Percentiles rank a stretch among this genome's conserved stretches.
These are phyloP conservation scores for Ailanthus altissimus DNA, from an alignment of 345 rosid species.

Conservation along the genomic window DNA sequence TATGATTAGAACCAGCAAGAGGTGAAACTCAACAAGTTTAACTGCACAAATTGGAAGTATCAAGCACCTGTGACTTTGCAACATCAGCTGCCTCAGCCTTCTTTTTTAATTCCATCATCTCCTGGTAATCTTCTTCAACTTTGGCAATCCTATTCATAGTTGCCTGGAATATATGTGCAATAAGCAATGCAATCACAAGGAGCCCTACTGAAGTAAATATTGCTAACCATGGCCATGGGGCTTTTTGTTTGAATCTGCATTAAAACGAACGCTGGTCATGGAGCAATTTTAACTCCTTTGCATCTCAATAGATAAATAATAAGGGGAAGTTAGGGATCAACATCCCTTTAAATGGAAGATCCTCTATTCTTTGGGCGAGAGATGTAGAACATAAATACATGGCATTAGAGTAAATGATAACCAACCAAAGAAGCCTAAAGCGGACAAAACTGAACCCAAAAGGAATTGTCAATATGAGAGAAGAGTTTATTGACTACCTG, in stretches of 20 bases:
- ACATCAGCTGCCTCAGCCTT: slow-evolving; percentile 92
- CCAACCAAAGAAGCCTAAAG: neutral
- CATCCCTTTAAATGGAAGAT: slow-evolving; percentile 9
- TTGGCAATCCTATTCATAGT: slow-evolving; percentile 77
- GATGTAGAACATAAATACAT: neutral
- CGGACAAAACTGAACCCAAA: slow-evolving; percentile 10
- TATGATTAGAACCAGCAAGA: slow-evolving; percentile 20
- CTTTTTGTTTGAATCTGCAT: slow-evolving; percentile 77
- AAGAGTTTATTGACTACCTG: slow-evolving; percentile 53
- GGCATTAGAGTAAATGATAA: neutral
- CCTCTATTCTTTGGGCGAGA: neutral
- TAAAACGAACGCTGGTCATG: slow-evolving; percentile 19
- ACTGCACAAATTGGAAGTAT: slow-evolving; percentile 15
- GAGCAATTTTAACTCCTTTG: slow-evolving; percentile 6
- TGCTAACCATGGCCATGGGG: slow-evolving; percentile 79
- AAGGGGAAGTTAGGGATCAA: neutral
- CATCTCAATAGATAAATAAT: neutral
- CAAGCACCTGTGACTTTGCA: slow-evolving; percentile 91
- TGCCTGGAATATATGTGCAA: slow-evolving; percentile 77
- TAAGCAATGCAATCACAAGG: slow-evolving; percentile 78
- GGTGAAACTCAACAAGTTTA: slow-evolving; percentile 12
- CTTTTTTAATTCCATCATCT: slow-evolving; percentile 77
- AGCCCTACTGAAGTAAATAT: slow-evolving; percentile 61
- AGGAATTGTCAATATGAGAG: slow-evolving; percentile 11
- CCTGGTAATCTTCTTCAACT: slow-evolving; percentile 80